phyloP scores from a whole-genome alignment of 192 early-diverging fungal genomes.

The Coemansia sp. region DNA sequence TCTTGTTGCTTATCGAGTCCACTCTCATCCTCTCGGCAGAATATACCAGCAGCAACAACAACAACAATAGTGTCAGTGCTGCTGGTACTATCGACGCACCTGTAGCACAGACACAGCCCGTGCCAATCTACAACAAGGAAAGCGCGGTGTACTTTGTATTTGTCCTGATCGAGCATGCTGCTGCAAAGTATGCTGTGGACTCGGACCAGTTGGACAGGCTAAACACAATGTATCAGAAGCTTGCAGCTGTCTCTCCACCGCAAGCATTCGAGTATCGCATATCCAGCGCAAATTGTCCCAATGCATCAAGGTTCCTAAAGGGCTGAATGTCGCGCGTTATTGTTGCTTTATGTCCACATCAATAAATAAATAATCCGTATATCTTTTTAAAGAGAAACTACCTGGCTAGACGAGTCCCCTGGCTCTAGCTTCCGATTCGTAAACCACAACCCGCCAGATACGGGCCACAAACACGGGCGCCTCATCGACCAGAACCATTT shows the following conservation, averaged over 20 bases:
- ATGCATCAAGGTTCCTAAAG: slow-evolving; percentile 22
- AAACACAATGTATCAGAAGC: slow-evolving; percentile 16
- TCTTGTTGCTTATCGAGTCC: slow-evolving; percentile 26
- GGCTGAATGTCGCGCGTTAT: background rate
- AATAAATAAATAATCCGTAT: background rate
- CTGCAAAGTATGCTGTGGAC: slow-evolving; percentile 32
- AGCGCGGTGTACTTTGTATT: slow-evolving; percentile 31
- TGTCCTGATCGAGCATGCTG: slow-evolving; percentile 29
- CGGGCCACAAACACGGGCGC: slow-evolving; percentile 83
- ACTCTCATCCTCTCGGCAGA: slow-evolving; percentile 15
- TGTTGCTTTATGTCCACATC: background rate
- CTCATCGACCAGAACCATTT: slow-evolving; percentile 83
- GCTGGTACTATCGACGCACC: slow-evolving; percentile 3
- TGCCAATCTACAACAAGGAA: slow-evolving; percentile 25
- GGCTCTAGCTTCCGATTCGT: slow-evolving; percentile 17
- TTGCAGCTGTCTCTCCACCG: slow-evolving; percentile 21
- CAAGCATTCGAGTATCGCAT: slow-evolving; percentile 47
- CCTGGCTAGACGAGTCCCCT: slow-evolving; percentile 11
- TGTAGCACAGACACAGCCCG: background rate
- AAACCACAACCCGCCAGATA: slow-evolving; percentile 68
- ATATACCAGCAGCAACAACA: slow-evolving; percentile 11
- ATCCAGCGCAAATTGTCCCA: slow-evolving; percentile 25
- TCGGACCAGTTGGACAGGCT: slow-evolving; percentile 7
- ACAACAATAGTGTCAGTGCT: background rate
- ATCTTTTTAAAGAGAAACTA: background rate